phyloP scores from a whole-genome alignment of 345 rosid genomes.

The Trapa bicornis region DNA sequence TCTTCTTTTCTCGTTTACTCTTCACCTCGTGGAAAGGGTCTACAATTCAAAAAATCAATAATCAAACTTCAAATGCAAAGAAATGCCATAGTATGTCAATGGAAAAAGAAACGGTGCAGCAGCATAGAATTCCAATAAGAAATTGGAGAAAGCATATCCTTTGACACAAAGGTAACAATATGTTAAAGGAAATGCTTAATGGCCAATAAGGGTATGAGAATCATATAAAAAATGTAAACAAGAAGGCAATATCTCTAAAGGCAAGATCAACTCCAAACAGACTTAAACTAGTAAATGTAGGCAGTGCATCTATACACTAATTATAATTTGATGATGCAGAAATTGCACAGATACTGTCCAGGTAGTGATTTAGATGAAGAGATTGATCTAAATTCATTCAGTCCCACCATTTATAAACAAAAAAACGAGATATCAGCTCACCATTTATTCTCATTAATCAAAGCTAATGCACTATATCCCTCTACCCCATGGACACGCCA shows the following conservation, averaged over 20 bases:
- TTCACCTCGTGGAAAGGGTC: slow-evolving; percentile 97
- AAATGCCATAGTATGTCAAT: background rate
- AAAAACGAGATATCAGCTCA: no score
- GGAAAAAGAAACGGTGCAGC: background rate
- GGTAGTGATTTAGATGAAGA: background rate
- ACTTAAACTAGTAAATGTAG: background rate
- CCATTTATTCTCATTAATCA: background rate
- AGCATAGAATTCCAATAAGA: background rate
- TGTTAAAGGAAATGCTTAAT: background rate
- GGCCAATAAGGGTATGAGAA: background rate
- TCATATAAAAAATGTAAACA: background rate
- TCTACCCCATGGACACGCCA: no score
- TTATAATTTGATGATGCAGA: background rate
- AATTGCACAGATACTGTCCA: background rate
- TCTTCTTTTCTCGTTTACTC: slow-evolving; percentile 92
- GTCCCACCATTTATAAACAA: no score
- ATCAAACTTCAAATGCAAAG: background rate
- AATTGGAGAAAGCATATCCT: background rate
- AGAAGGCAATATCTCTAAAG: background rate
- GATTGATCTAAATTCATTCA: no score
- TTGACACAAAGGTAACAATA: background rate
- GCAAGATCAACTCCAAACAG: background rate
- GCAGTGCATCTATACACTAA: background rate
- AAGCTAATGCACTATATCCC: background rate
- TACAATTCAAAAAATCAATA: slow-evolving; percentile 20